These are phyloP conservation scores for Trichophyton rubrum DNA, from an alignment of 2,329 filamentous ascomycete species.

Conservation along the genomic window DNA sequence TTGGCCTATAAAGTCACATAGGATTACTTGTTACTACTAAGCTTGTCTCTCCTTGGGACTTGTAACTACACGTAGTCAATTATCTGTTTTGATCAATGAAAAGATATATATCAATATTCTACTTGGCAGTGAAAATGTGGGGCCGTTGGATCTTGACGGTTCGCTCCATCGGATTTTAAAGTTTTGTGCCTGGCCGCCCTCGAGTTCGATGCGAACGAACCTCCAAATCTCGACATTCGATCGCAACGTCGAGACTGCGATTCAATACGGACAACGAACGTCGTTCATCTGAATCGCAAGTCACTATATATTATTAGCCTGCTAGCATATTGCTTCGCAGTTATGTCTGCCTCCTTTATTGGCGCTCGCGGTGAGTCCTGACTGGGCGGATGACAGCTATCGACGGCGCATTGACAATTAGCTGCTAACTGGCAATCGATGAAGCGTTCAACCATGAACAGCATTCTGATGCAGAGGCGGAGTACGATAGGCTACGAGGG, in stretches of 20 bases:
- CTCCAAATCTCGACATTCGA: not conserved
- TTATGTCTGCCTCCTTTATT: conserved; percentile 30
- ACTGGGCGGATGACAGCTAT: not conserved
- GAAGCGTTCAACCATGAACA: conserved; percentile 64
- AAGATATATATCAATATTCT: too few relatives aligned
- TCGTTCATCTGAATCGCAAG: not conserved
- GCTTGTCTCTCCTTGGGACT: too few relatives aligned
- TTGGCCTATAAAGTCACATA: too few relatives aligned
- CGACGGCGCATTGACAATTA: not conserved
- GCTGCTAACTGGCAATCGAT: not conserved
- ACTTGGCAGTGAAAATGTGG: not conserved
- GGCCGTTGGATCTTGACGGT: not conserved
- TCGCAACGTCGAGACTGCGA: not conserved
- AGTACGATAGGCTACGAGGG: conserved; percentile 84
- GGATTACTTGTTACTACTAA: too few relatives aligned
- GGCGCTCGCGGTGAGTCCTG: conserved; percentile 26
- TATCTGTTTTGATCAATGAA: too few relatives aligned
- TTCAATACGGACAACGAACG: not conserved
- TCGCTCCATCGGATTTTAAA: not conserved
- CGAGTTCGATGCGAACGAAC: not conserved
- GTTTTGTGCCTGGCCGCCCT: not conserved
- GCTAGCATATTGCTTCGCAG: not conserved
- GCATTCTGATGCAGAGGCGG: conserved; percentile 57
- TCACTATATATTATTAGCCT: not conserved
- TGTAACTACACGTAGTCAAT: too few relatives aligned